phyloP scores from a whole-genome alignment of 805 yeast genomes.

The Candida manassasensis region DNA sequence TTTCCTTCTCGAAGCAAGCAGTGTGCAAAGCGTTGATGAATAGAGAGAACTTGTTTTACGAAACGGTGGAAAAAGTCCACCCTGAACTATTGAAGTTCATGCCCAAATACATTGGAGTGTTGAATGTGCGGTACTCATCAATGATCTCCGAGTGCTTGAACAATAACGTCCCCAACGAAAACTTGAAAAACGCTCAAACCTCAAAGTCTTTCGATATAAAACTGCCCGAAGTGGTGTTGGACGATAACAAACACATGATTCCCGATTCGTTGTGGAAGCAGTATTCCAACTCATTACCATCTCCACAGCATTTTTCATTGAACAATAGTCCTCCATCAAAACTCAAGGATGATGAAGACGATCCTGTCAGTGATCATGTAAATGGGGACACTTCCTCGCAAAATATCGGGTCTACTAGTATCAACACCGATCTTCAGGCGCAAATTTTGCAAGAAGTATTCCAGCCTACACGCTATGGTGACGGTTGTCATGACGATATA shows the following conservation, averaged over 20 bases:
- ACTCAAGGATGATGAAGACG: neutral
- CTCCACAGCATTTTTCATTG: conserved; percentile 10
- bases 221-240: conserved; percentile 77
- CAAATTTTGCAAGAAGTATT: conserved; percentile 37
- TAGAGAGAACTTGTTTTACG: conserved; percentile 89
- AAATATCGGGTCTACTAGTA: conserved; percentile 27
- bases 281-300: conserved; percentile 39
- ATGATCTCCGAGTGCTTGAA: conserved; percentile 28
- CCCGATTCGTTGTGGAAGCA: conserved; percentile 74
- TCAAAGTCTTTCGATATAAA: neutral
- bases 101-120: conserved; percentile 93
- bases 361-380: neutral
- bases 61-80: conserved; percentile 74
- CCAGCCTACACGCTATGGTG: conserved; percentile 16
- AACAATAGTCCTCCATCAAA: neutral
- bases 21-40: conserved; percentile 91
- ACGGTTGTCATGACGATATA: conserved; percentile 26
- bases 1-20: conserved; percentile 84
- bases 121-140: conserved; percentile 79
- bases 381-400: conserved; percentile 6
- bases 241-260: conserved; percentile 87
- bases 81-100: conserved; percentile 74
- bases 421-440: conserved; percentile 35
- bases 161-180: conserved; percentile 4
- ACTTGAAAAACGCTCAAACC: neutral